Evolutionary conservation across 2,329 filamentous ascomycete species (phyloP).

Genomic region (Plenodomus biglobosus): DNA sequence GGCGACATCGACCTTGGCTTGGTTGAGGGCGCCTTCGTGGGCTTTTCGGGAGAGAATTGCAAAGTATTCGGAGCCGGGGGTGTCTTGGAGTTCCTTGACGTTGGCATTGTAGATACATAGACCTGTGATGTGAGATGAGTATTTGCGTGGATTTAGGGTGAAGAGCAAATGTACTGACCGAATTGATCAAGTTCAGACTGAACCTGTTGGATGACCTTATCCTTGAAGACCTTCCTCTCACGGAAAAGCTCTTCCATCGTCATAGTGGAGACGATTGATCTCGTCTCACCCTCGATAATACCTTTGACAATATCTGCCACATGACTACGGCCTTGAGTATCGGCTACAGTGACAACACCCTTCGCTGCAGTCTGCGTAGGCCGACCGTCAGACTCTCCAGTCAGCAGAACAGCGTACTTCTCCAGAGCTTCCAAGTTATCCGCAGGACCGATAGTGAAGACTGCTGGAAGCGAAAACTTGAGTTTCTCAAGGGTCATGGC

Average conservation of each 20-base stretch:
- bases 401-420: slow-evolving; percentile 81
- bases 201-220: slow-evolving; percentile 64
- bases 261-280: slow-evolving; percentile 81
- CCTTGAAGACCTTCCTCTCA: slow-evolving; percentile 75
- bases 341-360: slow-evolving; percentile 46
- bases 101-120: slow-evolving; percentile 63
- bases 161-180: slow-evolving; percentile 55
- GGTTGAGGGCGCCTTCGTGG: slow-evolving; percentile 81
- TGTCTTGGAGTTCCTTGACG: slow-evolving; percentile 85
- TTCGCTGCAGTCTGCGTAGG: slow-evolving; percentile 34
- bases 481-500: slow-evolving; percentile 91
- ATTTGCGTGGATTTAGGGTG: neutral
- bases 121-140: neutral
- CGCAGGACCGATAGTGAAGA: slow-evolving; percentile 83
- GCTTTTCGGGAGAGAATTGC: slow-evolving; percentile 79
- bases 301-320: slow-evolving; percentile 85
- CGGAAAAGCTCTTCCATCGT: slow-evolving; percentile 92
- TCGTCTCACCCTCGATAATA: slow-evolving; percentile 85
- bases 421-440: slow-evolving; percentile 69
- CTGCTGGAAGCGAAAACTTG: slow-evolving; percentile 77
- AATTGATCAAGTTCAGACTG: slow-evolving; percentile 80
- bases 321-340: slow-evolving; percentile 60
- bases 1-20: slow-evolving; percentile 66
- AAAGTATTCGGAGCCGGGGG: slow-evolving; percentile 80
- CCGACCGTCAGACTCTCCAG: slow-evolving; percentile 59